Percentiles rank a stretch among this genome's conserved stretches.
Conservation (phyloP, 2,329 filamentous ascomycete species). For the Penicillium janthinellum region DNA sequence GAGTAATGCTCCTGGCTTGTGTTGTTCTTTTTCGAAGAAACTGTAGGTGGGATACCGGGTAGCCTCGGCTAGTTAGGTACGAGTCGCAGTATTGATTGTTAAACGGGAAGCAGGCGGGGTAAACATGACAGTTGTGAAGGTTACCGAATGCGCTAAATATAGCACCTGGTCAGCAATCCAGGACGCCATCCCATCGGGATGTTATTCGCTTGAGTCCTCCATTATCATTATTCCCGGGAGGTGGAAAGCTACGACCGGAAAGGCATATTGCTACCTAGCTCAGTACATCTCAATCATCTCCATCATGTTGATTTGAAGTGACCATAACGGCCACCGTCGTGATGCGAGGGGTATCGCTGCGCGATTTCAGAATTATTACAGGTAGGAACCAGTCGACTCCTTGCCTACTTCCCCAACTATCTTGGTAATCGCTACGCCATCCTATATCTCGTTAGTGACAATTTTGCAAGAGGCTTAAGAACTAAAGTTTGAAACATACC, state of each 20-base stretch:
- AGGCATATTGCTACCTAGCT: too few species aligned
- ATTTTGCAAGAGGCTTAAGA: too few species aligned
- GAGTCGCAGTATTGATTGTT: too few species aligned
- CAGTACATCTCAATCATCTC: too few species aligned
- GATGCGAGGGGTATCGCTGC: neutral
- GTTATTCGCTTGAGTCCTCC: too few species aligned
- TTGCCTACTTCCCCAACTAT: slow-evolving; percentile 26
- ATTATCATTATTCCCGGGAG: too few species aligned
- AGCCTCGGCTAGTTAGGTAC: neutral
- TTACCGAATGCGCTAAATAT: neutral
- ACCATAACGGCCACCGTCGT: too few species aligned
- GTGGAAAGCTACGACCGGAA: too few species aligned
- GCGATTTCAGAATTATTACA: neutral
- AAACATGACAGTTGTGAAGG: neutral
- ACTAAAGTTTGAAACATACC: slow-evolving; percentile 7
- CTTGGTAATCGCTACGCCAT: slow-evolving; percentile 17
- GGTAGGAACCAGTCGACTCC: neutral
- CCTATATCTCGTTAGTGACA: slow-evolving; percentile 12
- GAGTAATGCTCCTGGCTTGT: too few species aligned
- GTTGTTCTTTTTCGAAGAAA: too few species aligned
- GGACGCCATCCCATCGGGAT: too few species aligned
- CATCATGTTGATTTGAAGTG: too few species aligned
- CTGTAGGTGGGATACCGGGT: neutral
- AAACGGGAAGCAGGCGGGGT: neutral
- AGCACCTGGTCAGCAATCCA: neutral